Base-by-base conservation (phyloP, 495 filamentous ascomycete species). In the Penicillium nucicola region DNA sequence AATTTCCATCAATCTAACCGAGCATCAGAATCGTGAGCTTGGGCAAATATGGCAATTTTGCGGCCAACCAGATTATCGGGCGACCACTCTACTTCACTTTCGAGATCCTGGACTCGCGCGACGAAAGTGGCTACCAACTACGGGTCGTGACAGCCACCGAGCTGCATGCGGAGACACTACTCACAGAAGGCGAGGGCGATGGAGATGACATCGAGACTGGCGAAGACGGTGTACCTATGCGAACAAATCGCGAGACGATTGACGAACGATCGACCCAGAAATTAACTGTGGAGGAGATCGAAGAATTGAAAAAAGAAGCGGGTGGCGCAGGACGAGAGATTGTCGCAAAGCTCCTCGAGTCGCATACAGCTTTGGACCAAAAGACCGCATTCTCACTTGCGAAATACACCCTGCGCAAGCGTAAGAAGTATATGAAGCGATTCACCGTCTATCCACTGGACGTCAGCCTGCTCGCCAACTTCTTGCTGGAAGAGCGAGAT, bases 361-460 rank as follows among this genome's bases (percentile, higher is more conserved):
- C 88, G 12, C 93, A 98, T 69, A 80, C 83, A 3, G 88, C 85
- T 0, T 72, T 97, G 22, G 90, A 95, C 53, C 86, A 98, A 73
- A 98, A 97, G 74, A 97, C 93, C 0, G 80, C 85, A 2, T 98
- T 95, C 67, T 90, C 88, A 5, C 72, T 96, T 15, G 90, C 92
- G 18, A 98, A 98, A 65, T 98, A 98, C 62, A 95, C 90, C 39
- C 72, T 97, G 13, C 80, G 93, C 17, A 98, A 98, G 75, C 84
- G 86, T 34, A 92, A 85, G 65, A 98, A 98, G 71, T 97, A 95
- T 61, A 79, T 96, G 52, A 82, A 84, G 52, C 75, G 90, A 15
- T 97, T 98, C 53, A 91, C 86, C 1, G 79, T 92, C 0, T 69
- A 92, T 20, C 92, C 90, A 0, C 59, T 97, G 61, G 91, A 96